A percentile compares a stretch with the other conserved stretches of the same genome.
phyloP scores from a whole-genome alignment of 768 basidiomycete genomes.

The Chalciporus chontae region DNA sequence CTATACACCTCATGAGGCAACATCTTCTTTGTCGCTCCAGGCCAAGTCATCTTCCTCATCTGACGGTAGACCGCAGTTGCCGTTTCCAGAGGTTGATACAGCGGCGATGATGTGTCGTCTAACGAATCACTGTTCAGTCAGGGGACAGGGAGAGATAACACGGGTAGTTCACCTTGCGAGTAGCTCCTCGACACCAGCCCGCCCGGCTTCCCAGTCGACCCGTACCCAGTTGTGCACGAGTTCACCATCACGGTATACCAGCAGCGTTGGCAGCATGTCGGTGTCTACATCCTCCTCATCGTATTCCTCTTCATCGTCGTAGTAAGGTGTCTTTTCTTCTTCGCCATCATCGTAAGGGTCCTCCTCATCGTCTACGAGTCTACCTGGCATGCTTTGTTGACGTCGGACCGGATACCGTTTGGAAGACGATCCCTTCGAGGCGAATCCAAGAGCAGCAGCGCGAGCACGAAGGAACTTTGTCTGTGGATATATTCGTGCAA shows the following conservation, averaged over 20 bases:
- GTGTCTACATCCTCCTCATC: slow-evolving; percentile 68
- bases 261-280: slow-evolving; percentile 75
- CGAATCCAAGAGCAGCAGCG: slow-evolving; percentile 75
- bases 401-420: slow-evolving; percentile 5
- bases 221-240: slow-evolving; percentile 88
- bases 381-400: slow-evolving; percentile 22
- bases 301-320: slow-evolving; percentile 40
- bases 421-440: slow-evolving; percentile 34
- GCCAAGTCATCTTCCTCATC: slow-evolving; percentile 54
- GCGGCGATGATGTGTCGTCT: slow-evolving; percentile 28
- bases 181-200: slow-evolving; percentile 64
- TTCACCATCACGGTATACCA: slow-evolving; percentile 76
- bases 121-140: neutral
- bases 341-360: slow-evolving; percentile 44
- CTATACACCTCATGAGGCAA: neutral
- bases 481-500: slow-evolving; percentile 66
- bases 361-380: slow-evolving; percentile 38
- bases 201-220: slow-evolving; percentile 81
- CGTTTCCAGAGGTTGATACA: slow-evolving; percentile 21
- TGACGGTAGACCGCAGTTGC: slow-evolving; percentile 45
- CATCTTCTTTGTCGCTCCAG: slow-evolving; percentile 50
- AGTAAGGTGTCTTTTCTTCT: slow-evolving; percentile 27
- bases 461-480: slow-evolving; percentile 82
- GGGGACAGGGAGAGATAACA: neutral
- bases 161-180: slow-evolving; percentile 47